Evolutionary conservation across 345 rosid species (phyloP), one percentile per base, ranked within the genome.

Genomic region (Abelmoschus esculentus): DNA sequence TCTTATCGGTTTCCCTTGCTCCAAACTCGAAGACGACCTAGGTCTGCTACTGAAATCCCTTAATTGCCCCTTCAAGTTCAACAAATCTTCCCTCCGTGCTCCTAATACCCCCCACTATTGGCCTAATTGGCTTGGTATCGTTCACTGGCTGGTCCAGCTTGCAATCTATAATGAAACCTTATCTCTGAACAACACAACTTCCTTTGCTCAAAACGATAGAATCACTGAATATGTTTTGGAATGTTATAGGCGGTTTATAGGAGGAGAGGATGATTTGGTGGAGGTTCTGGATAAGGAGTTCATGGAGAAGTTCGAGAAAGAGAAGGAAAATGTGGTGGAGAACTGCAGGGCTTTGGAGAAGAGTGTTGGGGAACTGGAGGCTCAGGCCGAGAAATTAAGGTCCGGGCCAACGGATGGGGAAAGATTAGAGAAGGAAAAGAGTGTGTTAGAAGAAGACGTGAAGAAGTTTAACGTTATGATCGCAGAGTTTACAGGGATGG

Each of bases 61-160:
- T 9, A 80, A 73, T 64, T 93, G 91, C 58, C 97, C 96, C 5
- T 74, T 79, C 81, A 91, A 91, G 31, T 59, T 93, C 73, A 89
- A 76, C 70, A 91, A 86, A 79, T 91, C 98, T 26, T 73, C 87
- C 4, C 92, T 91, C 61, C 87, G 87, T 32, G 90, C 98, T 22
- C 92, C 93, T 5, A 89, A 86, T 55, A 84, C 98, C 98, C 96
- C 96, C 38, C 95, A 88, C 83, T 88, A 92, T 49, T 93, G 96
- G 97, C 98, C 98, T 9, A 75, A 83, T 6, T 84, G 82, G 66
- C 86, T 93, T 10, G 91, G 85, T 18, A 74, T 87, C 63, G 67
- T 89, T 15, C 87, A 85, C 74, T 91, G 97, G 97, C 55, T 93
- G 44, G 97, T 91, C 9, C 93, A 93, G 74, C 73, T 83, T 28